Percentiles rank a stretch among this genome's conserved stretches.
Evolutionary conservation across 1,284 basidiomycete species (phyloP).

Genomic region (Fomitopsis pinicola): DNA sequence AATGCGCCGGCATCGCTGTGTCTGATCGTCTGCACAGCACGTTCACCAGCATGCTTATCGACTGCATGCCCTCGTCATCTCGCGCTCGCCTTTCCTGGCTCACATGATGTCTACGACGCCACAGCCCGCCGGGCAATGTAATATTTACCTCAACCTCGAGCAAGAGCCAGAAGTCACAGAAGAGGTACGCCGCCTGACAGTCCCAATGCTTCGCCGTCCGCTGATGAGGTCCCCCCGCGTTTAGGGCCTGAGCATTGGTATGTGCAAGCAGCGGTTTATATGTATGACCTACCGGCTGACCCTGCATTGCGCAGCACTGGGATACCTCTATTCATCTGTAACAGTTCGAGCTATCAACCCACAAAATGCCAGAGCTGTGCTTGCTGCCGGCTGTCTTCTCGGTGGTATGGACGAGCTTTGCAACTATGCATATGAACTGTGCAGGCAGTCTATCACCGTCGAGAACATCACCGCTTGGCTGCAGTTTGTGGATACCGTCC

Average conservation of each 20-base stretch:
- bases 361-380: constrained; percentile 75
- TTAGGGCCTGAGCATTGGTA: not conserved
- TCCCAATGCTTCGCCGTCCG: not conserved
- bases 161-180: constrained; percentile 77
- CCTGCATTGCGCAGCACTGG: constrained; percentile 46
- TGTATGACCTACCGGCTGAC: not conserved
- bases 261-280: not conserved
- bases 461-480: constrained; percentile 75
- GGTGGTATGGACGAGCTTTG: constrained; percentile 83
- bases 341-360: constrained; percentile 65
- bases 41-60: constrained; percentile 71
- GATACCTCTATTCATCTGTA: constrained; percentile 74
- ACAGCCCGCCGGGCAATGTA: constrained; percentile 53
- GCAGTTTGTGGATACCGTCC: constrained; percentile 64
- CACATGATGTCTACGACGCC: constrained; percentile 79
- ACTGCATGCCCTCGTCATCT: constrained; percentile 78
- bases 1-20: not conserved
- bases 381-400: constrained; percentile 77
- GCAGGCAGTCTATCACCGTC: constrained; percentile 67
- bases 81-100: constrained; percentile 80
- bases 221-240: not conserved
- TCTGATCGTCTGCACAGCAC: constrained; percentile 42
- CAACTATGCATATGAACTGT: constrained; percentile 73
- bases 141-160: constrained; percentile 71
- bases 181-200: constrained; percentile 50